Percentiles rank a stretch among this genome's conserved stretches.
Evolutionary conservation across 2,329 filamentous ascomycete species (phyloP).

Genomic region (Emmonsiellopsis sp.): DNA sequence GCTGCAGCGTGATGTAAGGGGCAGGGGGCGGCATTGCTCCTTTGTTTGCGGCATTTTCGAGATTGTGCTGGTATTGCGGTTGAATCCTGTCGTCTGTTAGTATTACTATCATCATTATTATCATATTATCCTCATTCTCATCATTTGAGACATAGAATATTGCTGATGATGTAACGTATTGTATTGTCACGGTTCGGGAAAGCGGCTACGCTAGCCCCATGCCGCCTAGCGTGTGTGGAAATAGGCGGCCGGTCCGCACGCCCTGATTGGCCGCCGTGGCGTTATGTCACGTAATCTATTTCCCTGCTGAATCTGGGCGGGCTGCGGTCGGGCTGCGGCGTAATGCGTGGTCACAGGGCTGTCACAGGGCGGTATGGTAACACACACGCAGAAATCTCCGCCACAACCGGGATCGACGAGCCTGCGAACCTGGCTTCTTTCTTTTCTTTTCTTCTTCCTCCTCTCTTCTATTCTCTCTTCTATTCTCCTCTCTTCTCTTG

Average conservation of each 20-base stretch:
- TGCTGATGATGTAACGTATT: background rate
- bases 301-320: too few species aligned
- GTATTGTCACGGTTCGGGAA: background rate
- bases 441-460: background rate
- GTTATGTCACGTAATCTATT: too few species aligned
- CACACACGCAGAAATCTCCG: background rate
- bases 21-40: too few species aligned
- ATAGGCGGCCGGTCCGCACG: too few species aligned
- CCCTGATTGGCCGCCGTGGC: background rate
- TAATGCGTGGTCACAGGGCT: too few species aligned
- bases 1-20: too few species aligned
- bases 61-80: too few species aligned
- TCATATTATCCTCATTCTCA: background rate
- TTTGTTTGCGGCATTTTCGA: too few species aligned
- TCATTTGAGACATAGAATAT: background rate
- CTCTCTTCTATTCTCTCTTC: conserved; percentile 1
- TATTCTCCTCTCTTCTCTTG: background rate
- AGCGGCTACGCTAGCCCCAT: background rate
- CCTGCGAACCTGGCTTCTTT: background rate
- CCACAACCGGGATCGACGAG: conserved; percentile 4
- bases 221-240: background rate
- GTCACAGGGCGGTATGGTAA: too few species aligned
- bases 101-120: too few species aligned
- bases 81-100: too few species aligned
- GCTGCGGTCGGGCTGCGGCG: too few species aligned